phyloP scores from a whole-genome alignment of 768 basidiomycete genomes.

The Mycena leptocephala region DNA sequence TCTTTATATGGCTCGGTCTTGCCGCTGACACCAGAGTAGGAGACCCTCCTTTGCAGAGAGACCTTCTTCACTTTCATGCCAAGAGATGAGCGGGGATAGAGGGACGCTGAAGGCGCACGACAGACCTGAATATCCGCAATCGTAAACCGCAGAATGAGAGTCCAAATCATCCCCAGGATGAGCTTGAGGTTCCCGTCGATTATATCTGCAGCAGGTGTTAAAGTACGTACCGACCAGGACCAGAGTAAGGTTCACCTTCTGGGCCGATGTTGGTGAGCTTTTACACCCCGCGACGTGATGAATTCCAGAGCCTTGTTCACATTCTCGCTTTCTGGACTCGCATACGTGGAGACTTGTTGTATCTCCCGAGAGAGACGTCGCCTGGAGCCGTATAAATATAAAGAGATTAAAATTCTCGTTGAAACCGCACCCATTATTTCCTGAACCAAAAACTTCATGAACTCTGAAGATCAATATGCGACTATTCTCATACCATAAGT shows the following conservation, averaged over 20 bases:
- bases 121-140: conserved; percentile 98
- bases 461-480: not conserved
- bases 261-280: conserved; percentile 98
- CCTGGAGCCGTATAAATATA: conserved; percentile 59
- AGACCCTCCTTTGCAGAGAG: conserved; percentile 99
- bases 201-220: conserved; percentile 74
- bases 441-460: conserved; percentile 56
- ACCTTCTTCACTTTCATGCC: conserved; percentile 87
- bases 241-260: conserved; percentile 74
- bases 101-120: conserved; percentile 20
- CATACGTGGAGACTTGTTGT: conserved; percentile 92
- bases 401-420: not conserved
- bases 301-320: conserved; percentile 97
- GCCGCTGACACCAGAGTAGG: conserved; percentile 97
- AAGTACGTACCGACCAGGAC: conserved; percentile 6
- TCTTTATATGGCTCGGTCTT: conserved; percentile 94
- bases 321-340: conserved; percentile 99
- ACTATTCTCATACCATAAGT: conserved; percentile 78
- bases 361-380: conserved; percentile 93
- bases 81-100: conserved; percentile 31
- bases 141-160: conserved; percentile 95
- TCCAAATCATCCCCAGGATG: conserved; percentile 99
- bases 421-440: conserved; percentile 91
- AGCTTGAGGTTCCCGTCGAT: conserved; percentile 99
- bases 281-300: conserved; percentile 94